Percentiles rank a stretch among this genome's conserved stretches.
Evolutionary conservation across 2,329 filamentous ascomycete species (phyloP).

Genomic region (Fusarium pseudonygamai): DNA sequence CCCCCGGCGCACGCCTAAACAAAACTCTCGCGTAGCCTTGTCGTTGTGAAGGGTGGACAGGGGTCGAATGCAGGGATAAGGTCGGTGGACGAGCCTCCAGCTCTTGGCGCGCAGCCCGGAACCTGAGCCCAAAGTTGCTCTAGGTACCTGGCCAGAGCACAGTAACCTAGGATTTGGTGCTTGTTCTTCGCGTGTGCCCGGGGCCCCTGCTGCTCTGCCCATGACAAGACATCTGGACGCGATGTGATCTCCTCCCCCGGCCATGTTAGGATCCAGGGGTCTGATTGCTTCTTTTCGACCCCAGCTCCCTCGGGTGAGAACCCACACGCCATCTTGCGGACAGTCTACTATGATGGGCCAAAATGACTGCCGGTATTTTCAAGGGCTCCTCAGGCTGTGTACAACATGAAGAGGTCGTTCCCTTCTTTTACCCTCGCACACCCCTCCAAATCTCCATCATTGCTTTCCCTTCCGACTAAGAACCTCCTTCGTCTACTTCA

Average conservation of each 20-base stretch:
- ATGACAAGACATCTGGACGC: conserved; percentile 29
- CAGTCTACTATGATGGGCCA: conserved; percentile 42
- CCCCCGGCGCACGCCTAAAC: conserved; percentile 36
- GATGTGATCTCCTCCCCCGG: conserved; percentile 39
- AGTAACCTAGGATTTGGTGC: conserved; percentile 6
- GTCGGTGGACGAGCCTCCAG: conserved; percentile 27
- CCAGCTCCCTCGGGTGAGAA: conserved; percentile 43
- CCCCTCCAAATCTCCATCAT: conserved; percentile 44
- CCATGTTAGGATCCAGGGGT: conserved; percentile 39
- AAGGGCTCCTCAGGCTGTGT: conserved; percentile 33
- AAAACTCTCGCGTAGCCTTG: conserved; percentile 43
- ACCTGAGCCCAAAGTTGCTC: conserved; percentile 38
- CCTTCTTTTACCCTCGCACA: conserved; percentile 51
- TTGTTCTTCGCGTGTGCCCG: conserved; percentile 15
- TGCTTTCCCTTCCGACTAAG: conserved; percentile 42
- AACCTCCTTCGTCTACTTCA: conserved; percentile 48
- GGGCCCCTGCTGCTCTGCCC: conserved; percentile 26
- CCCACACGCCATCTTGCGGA: conserved; percentile 46
- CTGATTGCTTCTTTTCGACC: conserved; percentile 42
- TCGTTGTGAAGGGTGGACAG: conserved; percentile 34
- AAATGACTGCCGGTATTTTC: conserved; percentile 40
- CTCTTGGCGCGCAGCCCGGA: conserved; percentile 20
- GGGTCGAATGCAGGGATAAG: conserved; percentile 37
- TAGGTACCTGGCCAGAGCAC: conserved; percentile 39
- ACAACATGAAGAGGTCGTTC: conserved; percentile 43